Base-by-base conservation (phyloP, 176 grass and related monocot species). In the Carex scoparia region DNA sequence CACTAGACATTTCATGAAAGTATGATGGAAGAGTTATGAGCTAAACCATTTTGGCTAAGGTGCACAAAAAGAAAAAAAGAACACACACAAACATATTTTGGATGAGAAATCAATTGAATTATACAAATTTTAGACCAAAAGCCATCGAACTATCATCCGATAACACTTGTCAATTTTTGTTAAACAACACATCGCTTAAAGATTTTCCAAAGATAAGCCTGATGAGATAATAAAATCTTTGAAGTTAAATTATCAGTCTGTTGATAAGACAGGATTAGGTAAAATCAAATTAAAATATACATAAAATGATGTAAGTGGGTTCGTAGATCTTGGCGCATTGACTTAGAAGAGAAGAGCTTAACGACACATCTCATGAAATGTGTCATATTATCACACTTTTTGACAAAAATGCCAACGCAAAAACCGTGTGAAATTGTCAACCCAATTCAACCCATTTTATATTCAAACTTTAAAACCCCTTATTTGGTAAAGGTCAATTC, bases 401-500 rank as follows among this genome's bases (percentile, higher is more conserved):
- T 82, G 79, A 82, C 60, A 82, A 82, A 65, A 14, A 48, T 65
- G 79, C 79, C 51, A 81, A 65, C 10, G 10, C 79, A 42, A 61
- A 81, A 65, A 81, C 79, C 58, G 79, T 65, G 79, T 65, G 4
- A 82, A 65, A 44, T 65, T 65, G 79, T 82, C 61, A 64, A 61
- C 38, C 35, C 38, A 62, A 56, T 59, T 79, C 79, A 64, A 64
- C 55, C 58, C 79, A 81, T 82, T 82, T 65, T 82, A 51, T 82
- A 81, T 81, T 65, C 79, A 82, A 64, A 81, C 40, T 81, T 65
- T 64, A 42, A 65, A 15, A 61, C 3, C 32, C 1, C 60, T 65
- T 40, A 44, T 40, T 62, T 82, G 79, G 79, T 82, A 82, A 82
- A 82, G 60, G 79, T 82, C 79, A 82, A 82, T 82, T 82, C 61